Base-by-base conservation (phyloP, 345 rosid species). In the Acer yangbiense region DNA sequence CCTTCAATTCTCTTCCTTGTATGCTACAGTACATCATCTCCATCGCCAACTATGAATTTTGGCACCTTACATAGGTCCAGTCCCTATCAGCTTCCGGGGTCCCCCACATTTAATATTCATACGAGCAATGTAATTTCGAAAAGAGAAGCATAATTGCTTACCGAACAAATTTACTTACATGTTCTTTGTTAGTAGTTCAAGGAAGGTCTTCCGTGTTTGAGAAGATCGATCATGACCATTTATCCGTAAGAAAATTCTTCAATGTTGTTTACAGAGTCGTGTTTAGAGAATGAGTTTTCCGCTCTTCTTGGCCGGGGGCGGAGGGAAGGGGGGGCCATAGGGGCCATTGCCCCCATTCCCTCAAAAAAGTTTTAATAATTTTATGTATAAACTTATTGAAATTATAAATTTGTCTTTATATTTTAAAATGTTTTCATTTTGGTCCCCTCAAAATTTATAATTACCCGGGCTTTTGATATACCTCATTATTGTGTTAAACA, bases 241-340 rank as follows among this genome's bases (percentile, higher is more conserved):
- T 52, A 80, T n/a, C 0, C 69, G 25, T 4, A 82, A 77, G 64
- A 32, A 75, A 76, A 77, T 80, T 86, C 74, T 82, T 82, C 73
- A 83, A 13, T 35, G 81, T 65, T 5, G 83, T 83, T 43, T 48
- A 72, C 21, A 6, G 74, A 57, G 17, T 81, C 79, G 20, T 74
- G 52, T 55, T 35, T 35, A 1, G 6, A 35, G 39, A 79, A 83
- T 18, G 86, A 79, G 39, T 76, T 83, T 67, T 81, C 82, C 0
- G 77, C 82, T 74, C 78, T 41, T 68, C 6, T 1, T 35, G 6
- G 35, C 35, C 0, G 2, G 5, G 35, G 35, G 6, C 6, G 6
- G 6, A 35, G 39, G 39, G 6, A 35, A n/a, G n/a, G 39, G 39
- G 39, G 39, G 39, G 35, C 35, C 35, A 3, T 32, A 32, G 0